Evolutionary conservation across 2,329 filamentous ascomycete genomes (phyloP), one percentile per base, ranked within the genome.

Genomic region (Paecilomyces dactylethromorphus): DNA sequence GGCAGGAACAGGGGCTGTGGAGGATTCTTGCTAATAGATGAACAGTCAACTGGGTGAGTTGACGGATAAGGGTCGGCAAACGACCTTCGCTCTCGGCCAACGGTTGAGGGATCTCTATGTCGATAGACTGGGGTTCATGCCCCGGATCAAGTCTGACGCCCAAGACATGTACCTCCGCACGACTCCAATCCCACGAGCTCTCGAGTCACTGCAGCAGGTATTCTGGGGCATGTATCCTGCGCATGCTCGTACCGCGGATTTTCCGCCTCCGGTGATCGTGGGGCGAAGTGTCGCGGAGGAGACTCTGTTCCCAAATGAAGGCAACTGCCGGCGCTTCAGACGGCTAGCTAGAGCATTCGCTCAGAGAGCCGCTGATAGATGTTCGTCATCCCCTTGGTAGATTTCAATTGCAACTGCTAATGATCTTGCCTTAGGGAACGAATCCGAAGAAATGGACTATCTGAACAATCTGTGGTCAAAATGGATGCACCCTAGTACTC

Each of bases 381-480:
- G 89, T 78, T 72, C 29, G 26, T 26, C 52, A 12, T 45, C 24
- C 26, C 26, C 4, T 29, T 49, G 13, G 29, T 15, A 24, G 10
- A 11, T 29, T 1, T 13, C 26, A 4, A 21, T 54, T 49, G 26
- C 26, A 12, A 54, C 53, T 35, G 22, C 54, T 39, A 32, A 26
- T 52, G 7, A 24, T 1, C 50, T 5, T 11, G 26, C 26, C 50
- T 21, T 58, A 78, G 76, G 76, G 89, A 92, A 93, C 70, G 76
- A 82, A 35, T 85, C 88, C 0, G 82, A 87, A 13, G 90, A 97
- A 60, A 93, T 97, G 87, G 82, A 83, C 32, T 92, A 96, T 71
- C 78, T 97, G 24, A 92, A 89, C 66, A 87, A 84, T 60, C 76
- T 90, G 60, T 86, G 92, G 57, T 86, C 88, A 35, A 91, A 89